Evolutionary conservation across 257 asterid species (phyloP).

Genomic region (Ocimum tenuiflorum): DNA sequence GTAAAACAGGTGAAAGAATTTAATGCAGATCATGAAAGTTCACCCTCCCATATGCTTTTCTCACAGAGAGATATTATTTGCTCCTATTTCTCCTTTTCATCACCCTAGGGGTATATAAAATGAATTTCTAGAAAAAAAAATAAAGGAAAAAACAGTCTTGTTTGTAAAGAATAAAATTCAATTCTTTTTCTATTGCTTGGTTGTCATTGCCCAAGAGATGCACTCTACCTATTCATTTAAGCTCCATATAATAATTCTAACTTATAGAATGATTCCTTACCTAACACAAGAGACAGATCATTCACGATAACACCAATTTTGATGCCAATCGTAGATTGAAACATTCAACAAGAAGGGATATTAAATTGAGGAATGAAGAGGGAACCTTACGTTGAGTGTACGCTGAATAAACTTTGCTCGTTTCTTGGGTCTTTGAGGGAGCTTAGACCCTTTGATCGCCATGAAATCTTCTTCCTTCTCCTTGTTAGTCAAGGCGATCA

Average conservation of each 20-base stretch:
- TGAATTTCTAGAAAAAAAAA: too few species aligned
- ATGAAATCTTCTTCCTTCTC: conserved; percentile 98
- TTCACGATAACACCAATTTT: neutral
- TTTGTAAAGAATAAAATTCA: too few species aligned
- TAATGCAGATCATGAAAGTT: conserved; percentile 16
- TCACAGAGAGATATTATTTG: conserved; percentile 15
- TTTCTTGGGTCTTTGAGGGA: conserved; percentile 93
- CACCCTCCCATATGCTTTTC: neutral
- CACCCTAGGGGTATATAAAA: neutral
- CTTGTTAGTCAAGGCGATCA: conserved; percentile 71
- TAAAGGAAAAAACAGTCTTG: neutral
- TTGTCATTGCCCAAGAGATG: too few species aligned
- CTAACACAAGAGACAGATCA: neutral
- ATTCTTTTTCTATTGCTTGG: too few species aligned
- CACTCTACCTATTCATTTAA: too few species aligned
- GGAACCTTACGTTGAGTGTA: conserved; percentile 64
- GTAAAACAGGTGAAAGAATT: neutral
- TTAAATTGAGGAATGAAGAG: neutral
- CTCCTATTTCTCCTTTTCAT: neutral
- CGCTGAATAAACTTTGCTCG: conserved; percentile 82
- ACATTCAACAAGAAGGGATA: neutral
- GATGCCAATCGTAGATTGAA: conserved; percentile 8
- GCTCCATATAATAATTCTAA: neutral
- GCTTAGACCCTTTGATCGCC: conserved; percentile 89
- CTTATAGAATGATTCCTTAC: neutral